Evolutionary conservation across 768 basidiomycete species (phyloP).

Genomic region (Pisolithus marmoratus): DNA sequence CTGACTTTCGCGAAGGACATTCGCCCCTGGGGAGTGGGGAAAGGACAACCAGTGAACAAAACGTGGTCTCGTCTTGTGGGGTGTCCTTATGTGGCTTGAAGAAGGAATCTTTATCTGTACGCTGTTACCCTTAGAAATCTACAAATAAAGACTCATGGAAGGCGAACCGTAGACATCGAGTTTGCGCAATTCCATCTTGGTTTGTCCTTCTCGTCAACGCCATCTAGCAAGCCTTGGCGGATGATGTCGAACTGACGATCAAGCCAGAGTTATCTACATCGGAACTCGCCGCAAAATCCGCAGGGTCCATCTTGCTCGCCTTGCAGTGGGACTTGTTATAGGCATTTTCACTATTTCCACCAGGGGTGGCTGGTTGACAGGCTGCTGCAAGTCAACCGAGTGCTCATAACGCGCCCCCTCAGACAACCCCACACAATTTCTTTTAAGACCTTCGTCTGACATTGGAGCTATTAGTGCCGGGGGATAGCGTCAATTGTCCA

Average conservation of each 20-base stretch:
- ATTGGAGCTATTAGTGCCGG: too few species aligned
- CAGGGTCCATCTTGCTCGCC: slow-evolving; percentile 38
- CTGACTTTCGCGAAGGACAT: too few species aligned
- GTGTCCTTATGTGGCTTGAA: slow-evolving; percentile 50
- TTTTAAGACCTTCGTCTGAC: too few species aligned
- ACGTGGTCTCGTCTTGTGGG: slow-evolving; percentile 37
- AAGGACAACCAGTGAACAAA: slow-evolving; percentile 46
- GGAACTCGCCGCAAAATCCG: slow-evolving; percentile 31
- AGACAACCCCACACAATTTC: too few species aligned
- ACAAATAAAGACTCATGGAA: not conserved
- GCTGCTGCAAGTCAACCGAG: slow-evolving; percentile 23
- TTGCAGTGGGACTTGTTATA: slow-evolving; percentile 39
- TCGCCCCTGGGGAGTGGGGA: slow-evolving; percentile 39
- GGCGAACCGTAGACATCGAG: slow-evolving; percentile 40
- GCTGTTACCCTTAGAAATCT: not conserved
- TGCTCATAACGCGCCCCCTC: not conserved
- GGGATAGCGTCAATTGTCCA: too few species aligned
- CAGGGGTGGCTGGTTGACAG: slow-evolving; percentile 38
- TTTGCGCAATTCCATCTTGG: slow-evolving; percentile 37
- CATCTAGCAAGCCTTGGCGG: slow-evolving; percentile 14
- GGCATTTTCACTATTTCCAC: slow-evolving; percentile 29
- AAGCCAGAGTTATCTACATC: slow-evolving; percentile 21
- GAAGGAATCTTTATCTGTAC: slow-evolving; percentile 36
- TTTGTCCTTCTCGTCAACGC: slow-evolving; percentile 9
- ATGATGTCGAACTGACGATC: slow-evolving; percentile 16